These are phyloP conservation scores for Claviceps sp. DNA, from an alignment of 2,329 filamentous ascomycete genomes.

Conservation along the genomic window DNA sequence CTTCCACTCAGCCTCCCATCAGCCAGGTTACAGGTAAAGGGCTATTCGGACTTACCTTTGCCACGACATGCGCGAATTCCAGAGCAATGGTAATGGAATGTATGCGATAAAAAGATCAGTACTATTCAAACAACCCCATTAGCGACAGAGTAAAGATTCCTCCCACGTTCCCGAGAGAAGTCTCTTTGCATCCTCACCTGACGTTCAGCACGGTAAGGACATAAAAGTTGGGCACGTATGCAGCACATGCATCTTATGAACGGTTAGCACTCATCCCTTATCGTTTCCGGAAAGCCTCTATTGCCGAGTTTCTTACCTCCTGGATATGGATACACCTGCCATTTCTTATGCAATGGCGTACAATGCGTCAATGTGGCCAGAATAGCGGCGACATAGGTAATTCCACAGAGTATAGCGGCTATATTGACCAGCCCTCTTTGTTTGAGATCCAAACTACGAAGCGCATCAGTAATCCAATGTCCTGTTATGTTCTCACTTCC, in stretches of 20 bases:
- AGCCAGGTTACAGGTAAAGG: too few relatives aligned
- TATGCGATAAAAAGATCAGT: slow-evolving; percentile 25
- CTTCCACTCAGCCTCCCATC: neutral
- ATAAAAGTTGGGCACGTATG: neutral
- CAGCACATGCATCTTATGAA: neutral
- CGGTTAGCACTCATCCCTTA: neutral
- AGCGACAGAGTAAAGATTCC: neutral
- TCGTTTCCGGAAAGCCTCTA: neutral
- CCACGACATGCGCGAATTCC: slow-evolving; percentile 22
- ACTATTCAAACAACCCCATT: slow-evolving; percentile 10
- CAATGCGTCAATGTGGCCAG: slow-evolving; percentile 21
- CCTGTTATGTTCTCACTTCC: neutral
- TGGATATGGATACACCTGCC: slow-evolving; percentile 28
- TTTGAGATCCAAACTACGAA: slow-evolving; percentile 16
- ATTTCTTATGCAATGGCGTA: slow-evolving; percentile 23
- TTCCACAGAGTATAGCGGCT: slow-evolving; percentile 16
- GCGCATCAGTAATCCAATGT: neutral
- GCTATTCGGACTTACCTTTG: neutral
- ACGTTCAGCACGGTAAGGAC: neutral
- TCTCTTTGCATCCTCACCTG: neutral
- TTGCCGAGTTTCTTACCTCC: slow-evolving; percentile 18
- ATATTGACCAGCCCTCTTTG: slow-evolving; percentile 17
- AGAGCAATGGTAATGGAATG: slow-evolving; percentile 27
- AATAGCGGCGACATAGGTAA: slow-evolving; percentile 21
- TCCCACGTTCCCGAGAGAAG: neutral